phyloP scores from a whole-genome alignment of 495 filamentous ascomycete species.

The Penicillium silybi region DNA sequence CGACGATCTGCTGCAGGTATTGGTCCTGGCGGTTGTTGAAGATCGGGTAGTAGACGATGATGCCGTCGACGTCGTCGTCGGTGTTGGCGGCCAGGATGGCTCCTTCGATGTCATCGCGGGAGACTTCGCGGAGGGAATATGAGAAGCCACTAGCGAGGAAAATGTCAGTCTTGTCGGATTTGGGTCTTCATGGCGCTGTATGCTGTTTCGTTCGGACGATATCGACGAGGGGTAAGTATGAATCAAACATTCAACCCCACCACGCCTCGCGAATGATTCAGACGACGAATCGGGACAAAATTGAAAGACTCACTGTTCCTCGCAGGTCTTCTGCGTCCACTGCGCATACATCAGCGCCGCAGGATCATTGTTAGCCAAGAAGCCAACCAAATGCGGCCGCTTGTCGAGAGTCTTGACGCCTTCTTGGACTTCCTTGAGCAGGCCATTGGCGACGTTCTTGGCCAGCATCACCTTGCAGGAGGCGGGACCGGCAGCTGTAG shows the following conservation, averaged over 20 bases:
- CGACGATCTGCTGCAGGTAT: constrained; percentile 93
- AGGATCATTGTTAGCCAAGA: constrained; percentile 87
- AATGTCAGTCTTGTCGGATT: neutral
- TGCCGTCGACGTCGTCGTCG: constrained; percentile 76
- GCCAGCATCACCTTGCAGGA: constrained; percentile 91
- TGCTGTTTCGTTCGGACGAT: neutral
- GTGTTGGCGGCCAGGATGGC: constrained; percentile 76
- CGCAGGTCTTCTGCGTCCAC: constrained; percentile 94
- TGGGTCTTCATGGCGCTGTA: neutral
- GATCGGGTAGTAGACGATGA: constrained; percentile 98
- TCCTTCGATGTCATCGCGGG: constrained; percentile 85
- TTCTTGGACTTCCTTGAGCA: constrained; percentile 72
- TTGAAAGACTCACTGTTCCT: constrained; percentile 72
- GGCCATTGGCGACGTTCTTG: constrained; percentile 72
- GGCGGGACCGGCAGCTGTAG: constrained; percentile 36
- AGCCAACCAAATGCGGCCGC: constrained; percentile 78
- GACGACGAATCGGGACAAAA: constrained; percentile 8
- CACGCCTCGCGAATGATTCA: constrained; percentile 12
- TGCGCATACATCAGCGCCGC: constrained; percentile 90
- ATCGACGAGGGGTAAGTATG: constrained; percentile 21
- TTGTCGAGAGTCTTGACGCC: constrained; percentile 64
- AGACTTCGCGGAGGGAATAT: constrained; percentile 76
- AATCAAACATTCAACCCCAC: constrained; percentile 22
- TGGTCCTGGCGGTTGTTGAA: constrained; percentile 84
- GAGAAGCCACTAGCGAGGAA: constrained; percentile 66